These are phyloP conservation scores for Verticillium longisporum DNA, from an alignment of 2,329 filamentous ascomycete species.

Conservation along the genomic window DNA sequence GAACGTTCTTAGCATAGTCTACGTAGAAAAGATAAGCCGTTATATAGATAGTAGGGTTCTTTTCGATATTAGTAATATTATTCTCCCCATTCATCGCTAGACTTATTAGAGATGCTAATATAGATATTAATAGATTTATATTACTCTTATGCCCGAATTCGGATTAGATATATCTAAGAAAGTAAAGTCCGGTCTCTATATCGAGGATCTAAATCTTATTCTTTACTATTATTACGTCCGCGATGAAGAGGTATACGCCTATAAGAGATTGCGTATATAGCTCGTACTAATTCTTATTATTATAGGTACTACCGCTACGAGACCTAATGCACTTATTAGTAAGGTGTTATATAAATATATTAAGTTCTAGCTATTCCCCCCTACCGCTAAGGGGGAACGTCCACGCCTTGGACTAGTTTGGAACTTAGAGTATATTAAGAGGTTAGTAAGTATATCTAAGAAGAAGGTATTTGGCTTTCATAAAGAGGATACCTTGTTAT, in stretches of 20 bases:
- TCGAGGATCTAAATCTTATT: conserved; percentile 16
- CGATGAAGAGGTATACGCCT: conserved; percentile 14
- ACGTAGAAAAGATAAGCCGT: conserved; percentile 9
- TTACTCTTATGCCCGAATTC: conserved; percentile 7
- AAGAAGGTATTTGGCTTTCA: conserved; percentile 17
- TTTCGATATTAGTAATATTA: conserved; percentile 14
- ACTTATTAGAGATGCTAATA: conserved; percentile 4
- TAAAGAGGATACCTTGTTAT: conserved; percentile 13
- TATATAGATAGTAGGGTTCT: conserved; percentile 9
- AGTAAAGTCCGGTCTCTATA: conserved; percentile 14
- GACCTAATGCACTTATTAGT: conserved; percentile 16
- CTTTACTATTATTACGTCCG: conserved; percentile 14
- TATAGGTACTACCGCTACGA: conserved; percentile 14
- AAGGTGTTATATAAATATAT: conserved; percentile 17
- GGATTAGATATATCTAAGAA: conserved; percentile 14
- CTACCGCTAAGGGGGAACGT: conserved; percentile 7
- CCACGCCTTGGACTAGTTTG: conserved; percentile 14
- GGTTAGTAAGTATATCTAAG: conserved; percentile 13
- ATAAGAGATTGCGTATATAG: conserved; percentile 17
- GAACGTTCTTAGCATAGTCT: conserved; percentile 15
- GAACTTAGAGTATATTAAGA: conserved; percentile 18
- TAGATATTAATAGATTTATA: conserved; percentile 11
- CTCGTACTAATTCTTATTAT: conserved; percentile 13
- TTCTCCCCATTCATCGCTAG: not conserved
- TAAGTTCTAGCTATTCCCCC: conserved; percentile 17